Evolutionary conservation across 345 rosid genomes (phyloP), one percentile per base, ranked within the genome.

Genomic region (Arabis hirsuta): DNA sequence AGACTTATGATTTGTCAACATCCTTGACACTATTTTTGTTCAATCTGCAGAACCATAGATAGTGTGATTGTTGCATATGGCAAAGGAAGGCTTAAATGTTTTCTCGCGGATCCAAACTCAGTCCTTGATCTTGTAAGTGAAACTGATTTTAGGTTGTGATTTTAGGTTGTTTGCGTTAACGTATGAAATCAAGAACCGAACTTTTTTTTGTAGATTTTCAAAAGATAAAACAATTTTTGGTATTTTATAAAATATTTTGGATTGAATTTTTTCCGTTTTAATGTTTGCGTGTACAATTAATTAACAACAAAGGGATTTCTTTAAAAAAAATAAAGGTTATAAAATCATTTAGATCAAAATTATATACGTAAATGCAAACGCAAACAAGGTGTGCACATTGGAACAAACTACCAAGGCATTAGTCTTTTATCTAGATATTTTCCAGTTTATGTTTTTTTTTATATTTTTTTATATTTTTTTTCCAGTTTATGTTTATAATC

Each of bases 41-140:
- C 12, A 5, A 3, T 27, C 9, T 73, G 62, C 72, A 92, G 98
- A 80, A 89, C 88, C 45, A 76, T 92, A 38, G 96, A 92, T 67
- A 81, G 86, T 57, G 24, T 76, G 6, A 13, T 76, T 9, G 73
- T 76, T 22, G 79, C 72, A 31, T 85, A 69, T 67, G 89, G 82
- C 1, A 88, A 78, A 74, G 90, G 90, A 29, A 81, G 80, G 69
- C 29, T 88, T 1, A 55, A 76, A 19, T 80, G 67, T 56, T 80
- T 88, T 64, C 80, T 64, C 52, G 83, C 69, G 2, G 82, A 79
- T 32, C 64, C 72, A 55, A 46, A 76, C 10, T 65, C 79, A 11
- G 59, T 77, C 10, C 14, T 79, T 67, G 88, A 84, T 79, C 50
- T 84, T 73, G 93, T 88, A 50, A 81, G 89, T 44, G 27, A 20